Conservation (phyloP, 202 grass and related monocot species). For the Cymbopogon flexuosus region DNA sequence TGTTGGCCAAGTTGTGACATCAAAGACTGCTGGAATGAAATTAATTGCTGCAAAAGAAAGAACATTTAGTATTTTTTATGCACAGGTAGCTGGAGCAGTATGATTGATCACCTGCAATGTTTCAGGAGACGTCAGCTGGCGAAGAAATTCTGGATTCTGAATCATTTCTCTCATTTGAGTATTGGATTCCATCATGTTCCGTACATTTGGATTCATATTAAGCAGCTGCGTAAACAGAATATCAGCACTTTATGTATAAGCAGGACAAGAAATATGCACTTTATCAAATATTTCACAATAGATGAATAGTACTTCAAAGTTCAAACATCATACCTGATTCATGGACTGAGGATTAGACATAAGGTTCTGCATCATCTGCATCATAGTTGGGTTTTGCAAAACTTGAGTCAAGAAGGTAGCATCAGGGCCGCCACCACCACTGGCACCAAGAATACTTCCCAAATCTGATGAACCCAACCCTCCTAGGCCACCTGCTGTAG, state of each 20-base stretch:
- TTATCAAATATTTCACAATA: conserved; percentile 13
- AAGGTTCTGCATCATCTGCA: conserved; percentile 82
- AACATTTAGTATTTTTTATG: conserved; percentile 10
- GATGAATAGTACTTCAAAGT: background rate
- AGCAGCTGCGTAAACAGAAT: conserved; percentile 47
- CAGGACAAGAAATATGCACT: conserved; percentile 11
- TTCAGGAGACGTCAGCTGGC: conserved; percentile 71
- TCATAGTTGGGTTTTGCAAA: conserved; percentile 79
- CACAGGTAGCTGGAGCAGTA: conserved; percentile 12
- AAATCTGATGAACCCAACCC: conserved; percentile 61
- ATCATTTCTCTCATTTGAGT: conserved; percentile 77
- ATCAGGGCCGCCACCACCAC: conserved; percentile 56
- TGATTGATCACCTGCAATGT: conserved; percentile 65
- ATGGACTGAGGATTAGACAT: conserved; percentile 78
- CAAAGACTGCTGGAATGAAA: conserved; percentile 66
- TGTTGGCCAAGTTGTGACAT: conserved; percentile 47
- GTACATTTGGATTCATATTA: conserved; percentile 60
- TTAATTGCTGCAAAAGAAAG: conserved; percentile 47
- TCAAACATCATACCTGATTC: conserved; percentile 58
- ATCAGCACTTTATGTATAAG: background rate
- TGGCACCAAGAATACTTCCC: conserved; percentile 33
- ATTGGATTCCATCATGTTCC: conserved; percentile 65
- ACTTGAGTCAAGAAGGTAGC: conserved; percentile 49
- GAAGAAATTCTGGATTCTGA: conserved; percentile 80
- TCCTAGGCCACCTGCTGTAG: conserved; percentile 37